A percentile compares a stretch with the other conserved stretches of the same genome.
These are phyloP conservation scores for Arachis stenosperma DNA, from an alignment of 306 rosid genomes.

Conservation along the genomic window DNA sequence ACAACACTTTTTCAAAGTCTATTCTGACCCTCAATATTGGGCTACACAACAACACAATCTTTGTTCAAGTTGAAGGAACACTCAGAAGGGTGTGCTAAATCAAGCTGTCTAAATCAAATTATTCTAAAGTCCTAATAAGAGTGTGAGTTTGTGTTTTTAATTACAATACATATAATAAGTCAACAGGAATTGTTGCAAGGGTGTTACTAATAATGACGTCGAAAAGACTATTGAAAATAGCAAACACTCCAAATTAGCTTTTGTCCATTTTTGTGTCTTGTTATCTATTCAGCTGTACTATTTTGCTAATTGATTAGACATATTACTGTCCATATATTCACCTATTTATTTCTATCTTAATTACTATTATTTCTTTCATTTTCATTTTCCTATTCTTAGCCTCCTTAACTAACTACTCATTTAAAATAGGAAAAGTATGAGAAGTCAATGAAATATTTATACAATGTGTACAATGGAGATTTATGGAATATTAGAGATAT, in stretches of 20 bases:
- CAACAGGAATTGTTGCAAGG: slow-evolving; percentile 34
- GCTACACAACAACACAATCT: slow-evolving; percentile 23
- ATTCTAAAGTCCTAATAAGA: slow-evolving; percentile 20
- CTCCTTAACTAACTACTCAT: too few relatives aligned
- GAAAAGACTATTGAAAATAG: slow-evolving; percentile 35
- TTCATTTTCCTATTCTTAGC: too few relatives aligned
- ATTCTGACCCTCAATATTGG: slow-evolving; percentile 37
- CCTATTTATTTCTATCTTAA: slow-evolving; percentile 16
- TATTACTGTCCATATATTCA: slow-evolving; percentile 26
- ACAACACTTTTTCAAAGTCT: slow-evolving; percentile 35
- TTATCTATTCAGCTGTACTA: slow-evolving; percentile 40
- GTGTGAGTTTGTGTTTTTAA: slow-evolving; percentile 15
- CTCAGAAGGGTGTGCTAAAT: slow-evolving; percentile 3
- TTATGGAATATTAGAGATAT: too few relatives aligned
- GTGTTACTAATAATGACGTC: slow-evolving; percentile 34
- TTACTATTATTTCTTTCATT: too few relatives aligned
- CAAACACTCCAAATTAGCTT: slow-evolving; percentile 38
- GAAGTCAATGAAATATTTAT: too few relatives aligned
- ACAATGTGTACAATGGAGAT: too few relatives aligned
- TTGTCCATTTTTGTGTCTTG: slow-evolving; percentile 43
- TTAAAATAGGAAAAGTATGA: too few relatives aligned
- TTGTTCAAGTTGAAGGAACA: slow-evolving; percentile 24
- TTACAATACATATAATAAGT: slow-evolving; percentile 30
- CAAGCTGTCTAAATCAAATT: slow-evolving; percentile 48
- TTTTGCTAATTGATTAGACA: slow-evolving; percentile 48